Percentiles rank a stretch among this genome's conserved stretches.
Conservation (phyloP, 805 yeast genomes). For the Candida gorgasii region DNA sequence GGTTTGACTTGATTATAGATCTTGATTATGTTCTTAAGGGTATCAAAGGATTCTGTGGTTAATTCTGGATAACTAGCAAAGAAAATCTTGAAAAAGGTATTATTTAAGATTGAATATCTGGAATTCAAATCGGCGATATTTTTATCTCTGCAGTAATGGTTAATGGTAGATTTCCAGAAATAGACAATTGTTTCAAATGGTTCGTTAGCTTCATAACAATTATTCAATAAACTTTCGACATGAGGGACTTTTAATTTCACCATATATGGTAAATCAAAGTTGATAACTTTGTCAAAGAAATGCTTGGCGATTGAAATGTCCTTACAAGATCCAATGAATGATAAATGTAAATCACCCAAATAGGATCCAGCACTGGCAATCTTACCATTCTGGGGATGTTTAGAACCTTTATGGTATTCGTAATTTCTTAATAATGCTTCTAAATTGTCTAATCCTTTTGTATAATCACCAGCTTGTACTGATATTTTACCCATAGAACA, state of each 20-base stretch:
- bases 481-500: conserved; percentile 77
- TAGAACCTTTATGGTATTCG: conserved; percentile 24
- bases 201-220: conserved; percentile 57
- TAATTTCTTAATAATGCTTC: conserved; percentile 57
- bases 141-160: conserved; percentile 48
- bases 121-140: conserved; percentile 44
- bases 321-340: conserved; percentile 75
- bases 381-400: background rate
- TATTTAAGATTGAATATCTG: conserved; percentile 70
- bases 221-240: conserved; percentile 62
- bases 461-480: conserved; percentile 60
- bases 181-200: conserved; percentile 58
- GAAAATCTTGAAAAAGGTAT: conserved; percentile 65
- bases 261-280: conserved; percentile 69
- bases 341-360: conserved; percentile 71
- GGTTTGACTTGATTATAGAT: conserved; percentile 57
- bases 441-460: conserved; percentile 65
- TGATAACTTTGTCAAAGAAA: conserved; percentile 72
- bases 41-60: conserved; percentile 54
- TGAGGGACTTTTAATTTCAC: conserved; percentile 73
- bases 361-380: conserved; percentile 25
- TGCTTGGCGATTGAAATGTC: conserved; percentile 70
- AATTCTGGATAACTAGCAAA: conserved; percentile 56
- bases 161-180: conserved; percentile 64
- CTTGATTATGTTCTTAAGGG: conserved; percentile 57